Conservation (phyloP, 2,329 filamentous ascomycete species). For the Biscogniauxia marginata region DNA sequence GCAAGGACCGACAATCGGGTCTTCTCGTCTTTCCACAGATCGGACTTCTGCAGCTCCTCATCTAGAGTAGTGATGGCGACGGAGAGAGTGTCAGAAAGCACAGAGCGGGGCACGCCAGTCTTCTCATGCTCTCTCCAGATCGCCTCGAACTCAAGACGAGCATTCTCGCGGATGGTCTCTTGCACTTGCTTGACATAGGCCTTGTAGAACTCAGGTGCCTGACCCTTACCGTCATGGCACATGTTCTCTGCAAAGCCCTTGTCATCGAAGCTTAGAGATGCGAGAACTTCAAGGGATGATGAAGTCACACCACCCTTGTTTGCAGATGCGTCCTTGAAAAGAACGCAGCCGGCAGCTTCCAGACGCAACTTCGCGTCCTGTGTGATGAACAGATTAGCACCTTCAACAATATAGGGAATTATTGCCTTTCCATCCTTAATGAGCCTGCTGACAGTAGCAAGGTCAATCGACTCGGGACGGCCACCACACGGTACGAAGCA, state of each 20-base stretch:
- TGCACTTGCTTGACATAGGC: slow-evolving; percentile 92
- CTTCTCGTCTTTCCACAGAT: slow-evolving; percentile 81
- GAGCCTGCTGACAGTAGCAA: slow-evolving; percentile 77
- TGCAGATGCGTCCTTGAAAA: slow-evolving; percentile 97
- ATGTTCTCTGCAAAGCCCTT: slow-evolving; percentile 86
- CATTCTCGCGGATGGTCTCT: slow-evolving; percentile 86
- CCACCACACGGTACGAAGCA: slow-evolving; percentile 95
- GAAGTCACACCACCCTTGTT: slow-evolving; percentile 99
- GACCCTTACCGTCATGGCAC: slow-evolving; percentile 74
- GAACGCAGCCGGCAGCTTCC: slow-evolving; percentile 88
- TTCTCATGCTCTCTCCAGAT: slow-evolving; percentile 93
- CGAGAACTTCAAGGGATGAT: slow-evolving; percentile 92
- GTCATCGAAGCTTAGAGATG: slow-evolving; percentile 92
- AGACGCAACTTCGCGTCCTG: slow-evolving; percentile 95
- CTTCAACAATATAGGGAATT: slow-evolving; percentile 95
- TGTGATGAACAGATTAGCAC: slow-evolving; percentile 97
- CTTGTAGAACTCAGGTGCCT: slow-evolving; percentile 86
- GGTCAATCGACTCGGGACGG: slow-evolving; percentile 92
- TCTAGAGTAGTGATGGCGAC: slow-evolving; percentile 94
- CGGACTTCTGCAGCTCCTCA: slow-evolving; percentile 90
- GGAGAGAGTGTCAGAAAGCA: slow-evolving; percentile 89
- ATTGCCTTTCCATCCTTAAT: slow-evolving; percentile 85
- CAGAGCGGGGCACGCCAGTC: slow-evolving; percentile 75
- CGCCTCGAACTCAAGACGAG: slow-evolving; percentile 91
- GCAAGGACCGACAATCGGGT: slow-evolving; percentile 75